These are phyloP conservation scores for Diplogelasinospora grovesii DNA, from an alignment of 495 filamentous ascomycete genomes.

Conservation along the genomic window DNA sequence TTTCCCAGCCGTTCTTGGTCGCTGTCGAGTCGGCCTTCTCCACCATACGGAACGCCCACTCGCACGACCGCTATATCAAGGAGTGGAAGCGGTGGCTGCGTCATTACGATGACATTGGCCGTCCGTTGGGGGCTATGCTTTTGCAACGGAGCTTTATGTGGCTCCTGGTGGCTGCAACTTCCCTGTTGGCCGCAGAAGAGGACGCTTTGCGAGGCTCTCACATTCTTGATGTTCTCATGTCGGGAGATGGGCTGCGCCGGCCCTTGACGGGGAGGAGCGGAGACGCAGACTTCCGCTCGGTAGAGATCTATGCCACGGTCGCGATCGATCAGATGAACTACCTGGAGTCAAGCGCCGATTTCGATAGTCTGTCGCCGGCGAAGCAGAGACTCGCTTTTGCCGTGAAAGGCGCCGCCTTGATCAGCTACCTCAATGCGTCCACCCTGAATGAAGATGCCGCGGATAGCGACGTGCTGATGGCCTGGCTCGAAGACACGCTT, in stretches of 20 bases:
- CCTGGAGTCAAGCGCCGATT: slow-evolving; percentile 85
- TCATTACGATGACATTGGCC: slow-evolving; percentile 71
- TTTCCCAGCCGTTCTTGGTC: slow-evolving; percentile 77
- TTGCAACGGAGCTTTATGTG: slow-evolving; percentile 80
- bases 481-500: slow-evolving; percentile 78
- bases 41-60: slow-evolving; percentile 61
- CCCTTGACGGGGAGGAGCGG: slow-evolving; percentile 31
- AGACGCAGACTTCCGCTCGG: slow-evolving; percentile 45
- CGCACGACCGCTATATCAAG: slow-evolving; percentile 42
- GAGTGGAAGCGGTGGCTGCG: slow-evolving; percentile 79
- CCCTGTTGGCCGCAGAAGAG: slow-evolving; percentile 57
- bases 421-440: slow-evolving; percentile 77
- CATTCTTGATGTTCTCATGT: slow-evolving; percentile 72
- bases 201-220: slow-evolving; percentile 53
- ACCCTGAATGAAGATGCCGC: slow-evolving; percentile 71
- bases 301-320: slow-evolving; percentile 67
- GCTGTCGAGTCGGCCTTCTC: slow-evolving; percentile 83
- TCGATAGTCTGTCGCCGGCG: slow-evolving; percentile 75
- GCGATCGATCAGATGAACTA: slow-evolving; percentile 74
- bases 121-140: slow-evolving; percentile 87
- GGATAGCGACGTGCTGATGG: slow-evolving; percentile 71
- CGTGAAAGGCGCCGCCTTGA: slow-evolving; percentile 74
- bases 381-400: slow-evolving; percentile 83
- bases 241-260: slow-evolving; percentile 30
- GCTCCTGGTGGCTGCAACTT: slow-evolving; percentile 72